Evolutionary conservation across 2,329 filamentous ascomycete species (phyloP).

Genomic region (Botryotinia narcissicola): DNA sequence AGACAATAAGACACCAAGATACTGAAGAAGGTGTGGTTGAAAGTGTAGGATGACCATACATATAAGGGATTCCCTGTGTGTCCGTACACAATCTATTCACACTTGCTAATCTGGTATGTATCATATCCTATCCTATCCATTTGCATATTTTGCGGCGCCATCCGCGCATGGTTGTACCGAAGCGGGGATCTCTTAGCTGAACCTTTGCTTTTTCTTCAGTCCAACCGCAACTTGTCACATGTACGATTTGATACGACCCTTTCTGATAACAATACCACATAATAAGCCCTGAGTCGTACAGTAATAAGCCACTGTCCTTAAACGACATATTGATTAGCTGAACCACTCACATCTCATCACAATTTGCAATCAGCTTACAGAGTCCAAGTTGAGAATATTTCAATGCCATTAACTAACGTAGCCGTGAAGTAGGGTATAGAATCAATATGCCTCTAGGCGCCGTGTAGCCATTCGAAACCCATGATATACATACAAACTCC

Average conservation of each 20-base stretch:
- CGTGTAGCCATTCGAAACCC: slow-evolving; percentile 19
- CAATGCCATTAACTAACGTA: slow-evolving; percentile 20
- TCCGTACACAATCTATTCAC: neutral
- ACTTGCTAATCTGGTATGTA: neutral
- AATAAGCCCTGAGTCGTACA: neutral
- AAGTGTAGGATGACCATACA: neutral
- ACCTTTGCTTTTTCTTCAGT: neutral
- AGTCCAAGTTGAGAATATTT: neutral
- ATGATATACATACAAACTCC: slow-evolving; percentile 19
- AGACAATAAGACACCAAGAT: neutral
- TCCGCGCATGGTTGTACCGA: neutral
- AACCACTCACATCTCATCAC: neutral
- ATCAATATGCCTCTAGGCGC: slow-evolving; percentile 19
- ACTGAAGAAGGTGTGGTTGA: neutral
- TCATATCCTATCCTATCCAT: neutral
- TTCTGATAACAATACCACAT: neutral
- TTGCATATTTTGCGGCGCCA: neutral
- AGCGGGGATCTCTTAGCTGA: neutral
- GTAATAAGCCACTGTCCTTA: neutral
- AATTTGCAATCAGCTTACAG: neutral
- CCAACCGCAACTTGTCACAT: neutral
- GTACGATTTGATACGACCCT: neutral
- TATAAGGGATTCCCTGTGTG: neutral
- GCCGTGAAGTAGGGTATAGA: slow-evolving; percentile 21
- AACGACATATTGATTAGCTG: neutral